phyloP scores from a whole-genome alignment of 306 rosid genomes.

The Ceratonia siliqua region DNA sequence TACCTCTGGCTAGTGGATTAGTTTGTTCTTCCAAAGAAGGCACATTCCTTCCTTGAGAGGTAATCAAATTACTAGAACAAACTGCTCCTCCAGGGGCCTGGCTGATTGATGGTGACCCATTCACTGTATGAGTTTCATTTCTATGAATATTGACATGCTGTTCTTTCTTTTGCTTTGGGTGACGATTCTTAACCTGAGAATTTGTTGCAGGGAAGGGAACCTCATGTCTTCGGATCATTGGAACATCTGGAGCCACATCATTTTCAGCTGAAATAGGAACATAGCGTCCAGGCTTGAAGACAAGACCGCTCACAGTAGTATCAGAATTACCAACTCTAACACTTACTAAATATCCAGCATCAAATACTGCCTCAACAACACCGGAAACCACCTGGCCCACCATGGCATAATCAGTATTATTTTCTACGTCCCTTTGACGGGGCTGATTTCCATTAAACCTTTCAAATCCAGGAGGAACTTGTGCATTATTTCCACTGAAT shows the following conservation, averaged over 20 bases:
- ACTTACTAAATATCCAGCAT: slow-evolving; percentile 86
- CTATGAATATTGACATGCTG: slow-evolving; percentile 39
- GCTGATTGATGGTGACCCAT: slow-evolving; percentile 45
- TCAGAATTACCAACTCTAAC: slow-evolving; percentile 76
- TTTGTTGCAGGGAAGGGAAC: slow-evolving; percentile 52
- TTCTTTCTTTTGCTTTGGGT: slow-evolving; percentile 50
- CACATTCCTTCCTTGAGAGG: slow-evolving; percentile 42
- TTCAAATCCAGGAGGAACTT: slow-evolving; percentile 57
- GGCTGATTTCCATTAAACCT: slow-evolving; percentile 54
- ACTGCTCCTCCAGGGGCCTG: slow-evolving; percentile 47
- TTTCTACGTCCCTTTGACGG: slow-evolving; percentile 49
- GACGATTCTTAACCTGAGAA: slow-evolving; percentile 49
- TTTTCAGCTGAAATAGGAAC: slow-evolving; percentile 72
- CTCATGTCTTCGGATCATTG: slow-evolving; percentile 70
- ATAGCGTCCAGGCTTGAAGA: slow-evolving; percentile 82
- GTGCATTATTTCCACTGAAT: slow-evolving; percentile 39
- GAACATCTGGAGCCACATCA: slow-evolving; percentile 84
- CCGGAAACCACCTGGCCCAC: slow-evolving; percentile 79
- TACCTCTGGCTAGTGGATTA: slow-evolving; percentile 49
- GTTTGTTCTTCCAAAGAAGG: slow-evolving; percentile 43
- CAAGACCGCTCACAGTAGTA: slow-evolving; percentile 77
- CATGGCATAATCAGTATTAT: slow-evolving; percentile 44
- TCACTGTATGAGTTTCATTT: slow-evolving; percentile 36
- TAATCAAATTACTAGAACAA: slow-evolving; percentile 40
- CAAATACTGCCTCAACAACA: slow-evolving; percentile 86